Base-by-base conservation (phyloP, 805 yeast species). In the Wickerhamomyces hampshirensis region DNA sequence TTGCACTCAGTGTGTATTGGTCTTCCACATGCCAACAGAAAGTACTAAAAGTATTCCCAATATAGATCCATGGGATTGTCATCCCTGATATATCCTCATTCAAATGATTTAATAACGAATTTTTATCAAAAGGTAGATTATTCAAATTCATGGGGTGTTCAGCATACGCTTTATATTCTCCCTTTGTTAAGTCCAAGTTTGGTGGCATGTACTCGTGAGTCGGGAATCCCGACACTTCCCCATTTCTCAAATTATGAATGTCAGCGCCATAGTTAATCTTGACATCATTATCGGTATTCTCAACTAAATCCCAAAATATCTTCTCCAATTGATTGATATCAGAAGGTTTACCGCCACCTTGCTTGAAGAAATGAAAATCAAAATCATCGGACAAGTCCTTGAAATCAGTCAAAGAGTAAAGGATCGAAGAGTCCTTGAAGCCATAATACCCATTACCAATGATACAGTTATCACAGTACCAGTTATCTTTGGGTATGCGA, bases 21-120 rank as follows among this genome's bases (percentile, higher is more conserved):
- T 89, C 98, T 53, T 89, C 98, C 40, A 84, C 82, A 58, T 91
- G 97, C 96, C 97, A 91, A 59, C 98, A 89, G 55, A 91, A 91
- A 1, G 97, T 86, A 2, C 95, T 83, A 50, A 87, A 78, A 33
- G 86, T 68, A 34, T 94, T 85, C 0, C 98, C 98, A 12, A 89
- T 77, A 52, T 89, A 89, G 3, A 88, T 71, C 98, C 98, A 89
- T 0, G 98, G 98, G 14, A 84, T 73, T 0, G 97, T 88, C 87
- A 89, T 89, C 1, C 98, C 98, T 0, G 95, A 81, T 3, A 91
- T 83, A 23, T 75, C 71, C 14, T 76, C 72, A 38, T 75, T 73
- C 38, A 83, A 69, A 48, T 75, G 75, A 38, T 79, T 77, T 34
- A 84, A 62, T n/a, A 84, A 59, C 0, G 95, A 84, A 1, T 86